Percentiles rank a stretch among this genome's conserved stretches.
Conservation (phyloP, 129 eudicot species). For the Escallonia rubra region DNA sequence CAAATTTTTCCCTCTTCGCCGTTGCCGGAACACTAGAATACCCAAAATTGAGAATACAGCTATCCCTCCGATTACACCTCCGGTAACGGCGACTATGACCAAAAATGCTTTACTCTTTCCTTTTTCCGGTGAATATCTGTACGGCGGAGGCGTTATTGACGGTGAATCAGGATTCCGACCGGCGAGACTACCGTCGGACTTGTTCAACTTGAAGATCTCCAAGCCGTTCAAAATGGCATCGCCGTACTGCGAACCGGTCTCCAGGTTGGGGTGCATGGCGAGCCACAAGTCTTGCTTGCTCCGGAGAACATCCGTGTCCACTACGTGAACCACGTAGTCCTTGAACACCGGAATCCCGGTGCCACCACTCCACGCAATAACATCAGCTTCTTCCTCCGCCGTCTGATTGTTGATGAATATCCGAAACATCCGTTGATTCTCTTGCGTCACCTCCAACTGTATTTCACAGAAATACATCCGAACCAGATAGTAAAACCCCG, state of each 20-base stretch:
- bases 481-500: slow-evolving; percentile 38
- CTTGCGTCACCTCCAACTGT: slow-evolving; percentile 10
- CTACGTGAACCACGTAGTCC: slow-evolving; percentile 28
- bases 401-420: slow-evolving; percentile 43
- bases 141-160: slow-evolving; percentile 1
- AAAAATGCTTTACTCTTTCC: not conserved
- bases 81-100: slow-evolving; percentile 16
- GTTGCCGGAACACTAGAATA: slow-evolving; percentile 21
- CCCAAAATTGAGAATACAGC: slow-evolving; percentile 11
- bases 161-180: slow-evolving; percentile 37
- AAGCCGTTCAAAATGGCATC: slow-evolving; percentile 46
- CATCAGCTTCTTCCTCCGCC: slow-evolving; percentile 24
- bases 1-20: slow-evolving; percentile 3
- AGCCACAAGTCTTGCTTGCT: slow-evolving; percentile 29
- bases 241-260: not conserved
- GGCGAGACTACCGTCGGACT: slow-evolving; percentile 22
- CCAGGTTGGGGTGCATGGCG: slow-evolving; percentile 19
- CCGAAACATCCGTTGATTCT: slow-evolving; percentile 19
- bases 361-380: slow-evolving; percentile 16
- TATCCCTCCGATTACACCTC: slow-evolving; percentile 28
- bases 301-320: slow-evolving; percentile 1
- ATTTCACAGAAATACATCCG: slow-evolving; percentile 54
- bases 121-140: not conserved
- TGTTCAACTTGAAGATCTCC: slow-evolving; percentile 44
- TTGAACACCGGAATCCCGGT: slow-evolving; percentile 21